A percentile compares a stretch with the other conserved stretches of the same genome.
These are phyloP conservation scores for Boletus smithii DNA, from an alignment of 1,284 basidiomycete species.

Conservation along the genomic window DNA sequence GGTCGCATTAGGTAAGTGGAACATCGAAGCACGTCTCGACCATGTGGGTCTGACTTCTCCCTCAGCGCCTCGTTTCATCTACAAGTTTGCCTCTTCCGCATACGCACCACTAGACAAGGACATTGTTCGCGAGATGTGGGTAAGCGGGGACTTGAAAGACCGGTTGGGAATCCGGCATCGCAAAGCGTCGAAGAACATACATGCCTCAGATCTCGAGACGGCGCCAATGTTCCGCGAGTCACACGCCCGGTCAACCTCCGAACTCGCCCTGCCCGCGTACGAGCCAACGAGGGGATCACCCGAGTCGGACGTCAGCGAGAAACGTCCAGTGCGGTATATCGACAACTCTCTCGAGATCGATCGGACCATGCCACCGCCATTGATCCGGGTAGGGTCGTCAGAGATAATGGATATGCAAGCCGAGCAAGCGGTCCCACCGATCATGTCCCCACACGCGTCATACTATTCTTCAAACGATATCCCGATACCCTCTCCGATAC, in stretches of 20 bases:
- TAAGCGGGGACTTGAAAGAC: constrained; percentile 79
- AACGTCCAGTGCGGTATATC: constrained; percentile 1
- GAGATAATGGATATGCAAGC: constrained; percentile 4
- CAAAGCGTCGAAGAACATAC: constrained; percentile 43
- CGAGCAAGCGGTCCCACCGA: neutral
- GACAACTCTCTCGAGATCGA: constrained; percentile 6
- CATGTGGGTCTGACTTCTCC: constrained; percentile 20
- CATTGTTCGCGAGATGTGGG: constrained; percentile 89
- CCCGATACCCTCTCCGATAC: constrained; percentile 57
- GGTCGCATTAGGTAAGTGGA: constrained; percentile 65
- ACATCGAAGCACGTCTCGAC: neutral
- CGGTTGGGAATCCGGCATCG: constrained; percentile 70
- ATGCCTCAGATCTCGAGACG: constrained; percentile 46
- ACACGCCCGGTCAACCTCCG: constrained; percentile 62
- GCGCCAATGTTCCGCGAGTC: constrained; percentile 66
- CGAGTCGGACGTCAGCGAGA: constrained; percentile 20
- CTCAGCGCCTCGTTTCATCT: constrained; percentile 67
- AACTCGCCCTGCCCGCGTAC: constrained; percentile 42
- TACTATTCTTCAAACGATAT: constrained; percentile 72
- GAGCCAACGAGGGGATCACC: constrained; percentile 44
- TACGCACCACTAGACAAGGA: constrained; percentile 79
- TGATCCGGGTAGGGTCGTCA: constrained; percentile 17
- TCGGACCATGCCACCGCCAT: neutral
- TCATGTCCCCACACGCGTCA: constrained; percentile 37
- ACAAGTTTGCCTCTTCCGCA: constrained; percentile 64